Conservation (phyloP, 257 asterid genomes). For the Prunella vulgaris region DNA sequence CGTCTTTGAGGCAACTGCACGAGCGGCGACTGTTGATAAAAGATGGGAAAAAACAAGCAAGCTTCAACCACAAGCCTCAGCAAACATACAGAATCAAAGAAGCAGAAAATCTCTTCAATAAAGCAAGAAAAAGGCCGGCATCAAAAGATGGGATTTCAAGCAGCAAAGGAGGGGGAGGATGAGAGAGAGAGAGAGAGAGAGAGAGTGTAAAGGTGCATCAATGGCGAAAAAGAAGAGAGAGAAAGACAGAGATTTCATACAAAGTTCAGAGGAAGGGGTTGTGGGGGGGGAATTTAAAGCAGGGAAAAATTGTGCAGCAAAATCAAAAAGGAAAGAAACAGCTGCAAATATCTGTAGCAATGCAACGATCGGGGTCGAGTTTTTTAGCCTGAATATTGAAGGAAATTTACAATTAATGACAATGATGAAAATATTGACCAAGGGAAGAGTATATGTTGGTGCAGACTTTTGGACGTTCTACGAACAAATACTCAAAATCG, state of each 20-base stretch:
- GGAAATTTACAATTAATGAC: background rate
- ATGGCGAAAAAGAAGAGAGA: background rate
- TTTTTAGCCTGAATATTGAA: background rate
- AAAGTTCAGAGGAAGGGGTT: slow-evolving; percentile 6
- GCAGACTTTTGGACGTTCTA: slow-evolving; percentile 7
- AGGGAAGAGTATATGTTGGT: background rate
- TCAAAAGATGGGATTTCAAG: slow-evolving; percentile 51
- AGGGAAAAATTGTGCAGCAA: slow-evolving; percentile 1
- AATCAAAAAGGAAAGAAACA: slow-evolving; percentile 13
- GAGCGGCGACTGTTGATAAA: background rate
- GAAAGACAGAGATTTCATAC: background rate
- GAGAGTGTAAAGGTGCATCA: background rate
- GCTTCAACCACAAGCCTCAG: slow-evolving; percentile 32
- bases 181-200: background rate
- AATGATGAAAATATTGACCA: background rate
- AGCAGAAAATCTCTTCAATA: slow-evolving; percentile 33
- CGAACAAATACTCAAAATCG: slow-evolving; percentile 30
- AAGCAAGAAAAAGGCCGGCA: slow-evolving; percentile 5
- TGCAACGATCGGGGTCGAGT: slow-evolving; percentile 15
- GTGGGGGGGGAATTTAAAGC: background rate
- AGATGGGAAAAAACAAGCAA: background rate
- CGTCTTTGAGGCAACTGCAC: background rate
- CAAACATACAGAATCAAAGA: slow-evolving; percentile 10
- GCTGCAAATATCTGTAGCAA: slow-evolving; percentile 14
- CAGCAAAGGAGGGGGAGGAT: too few species aligned